Conservation (phyloP, 352 stramenopile genomes). For the Phytophthora ohioensis region DNA sequence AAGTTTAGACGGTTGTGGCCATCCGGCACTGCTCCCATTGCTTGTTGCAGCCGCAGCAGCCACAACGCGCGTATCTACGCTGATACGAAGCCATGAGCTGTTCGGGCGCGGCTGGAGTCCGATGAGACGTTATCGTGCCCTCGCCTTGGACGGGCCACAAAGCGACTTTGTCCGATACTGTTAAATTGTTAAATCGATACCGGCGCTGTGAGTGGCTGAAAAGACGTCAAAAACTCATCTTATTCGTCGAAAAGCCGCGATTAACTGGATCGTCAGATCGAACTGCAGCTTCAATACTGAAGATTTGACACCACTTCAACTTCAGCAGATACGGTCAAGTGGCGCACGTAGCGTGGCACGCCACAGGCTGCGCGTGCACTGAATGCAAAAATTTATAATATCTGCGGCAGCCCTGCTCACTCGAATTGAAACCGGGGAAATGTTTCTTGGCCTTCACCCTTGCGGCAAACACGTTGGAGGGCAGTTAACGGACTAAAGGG, state of each 20-base stretch:
- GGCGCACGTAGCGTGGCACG: slow-evolving; percentile 10
- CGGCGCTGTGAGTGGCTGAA: slow-evolving; percentile 4
- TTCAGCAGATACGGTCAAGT: slow-evolving; percentile 27
- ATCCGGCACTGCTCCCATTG: slow-evolving; percentile 6
- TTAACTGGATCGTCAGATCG: slow-evolving; percentile 15
- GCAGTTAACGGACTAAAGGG: too few relatives aligned
- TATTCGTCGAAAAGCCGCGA: slow-evolving; percentile 17
- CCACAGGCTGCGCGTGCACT: slow-evolving; percentile 2
- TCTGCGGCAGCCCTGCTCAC: not conserved
- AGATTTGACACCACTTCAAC: slow-evolving; percentile 40
- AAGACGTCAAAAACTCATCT: not conserved
- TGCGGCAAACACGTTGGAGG: not conserved
- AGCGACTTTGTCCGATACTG: not conserved
- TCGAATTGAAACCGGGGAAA: slow-evolving; percentile 7
- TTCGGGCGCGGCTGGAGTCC: slow-evolving; percentile 2
- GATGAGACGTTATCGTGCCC: slow-evolving; percentile 37
- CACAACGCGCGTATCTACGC: slow-evolving; percentile 31
- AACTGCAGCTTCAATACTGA: slow-evolving; percentile 34
- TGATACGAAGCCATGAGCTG: slow-evolving; percentile 33
- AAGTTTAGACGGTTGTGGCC: slow-evolving; percentile 4
- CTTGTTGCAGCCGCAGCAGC: slow-evolving; percentile 28
- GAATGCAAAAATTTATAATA: slow-evolving; percentile 15
- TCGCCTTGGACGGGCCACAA: slow-evolving; percentile 14
- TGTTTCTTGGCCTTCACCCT: not conserved
- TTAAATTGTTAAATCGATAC: slow-evolving; percentile 7